phyloP scores from a whole-genome alignment of 805 yeast genomes.

The Sporopachydermia quercuum region DNA sequence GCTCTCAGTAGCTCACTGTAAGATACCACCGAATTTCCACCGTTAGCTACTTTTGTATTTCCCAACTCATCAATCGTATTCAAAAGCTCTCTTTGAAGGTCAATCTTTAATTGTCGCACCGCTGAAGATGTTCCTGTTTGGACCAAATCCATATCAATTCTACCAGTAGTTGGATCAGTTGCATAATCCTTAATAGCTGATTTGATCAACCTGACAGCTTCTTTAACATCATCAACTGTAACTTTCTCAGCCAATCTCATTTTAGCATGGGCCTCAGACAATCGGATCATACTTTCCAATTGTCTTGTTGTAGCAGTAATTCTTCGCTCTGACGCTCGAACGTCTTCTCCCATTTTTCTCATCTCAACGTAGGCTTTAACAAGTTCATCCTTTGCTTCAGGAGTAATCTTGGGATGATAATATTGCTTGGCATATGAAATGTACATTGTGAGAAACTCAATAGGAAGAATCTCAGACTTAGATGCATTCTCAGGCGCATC shows the following conservation, averaged over 20 bases:
- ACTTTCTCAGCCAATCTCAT: constrained; percentile 71
- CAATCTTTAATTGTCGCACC: constrained; percentile 66
- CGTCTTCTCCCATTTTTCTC: constrained; percentile 90
- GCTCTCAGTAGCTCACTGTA: constrained; percentile 43
- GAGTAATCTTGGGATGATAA: constrained; percentile 64
- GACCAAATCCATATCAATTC: constrained; percentile 92
- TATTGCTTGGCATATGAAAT: constrained; percentile 91
- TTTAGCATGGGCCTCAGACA: constrained; percentile 94
- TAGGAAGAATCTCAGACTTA: constrained; percentile 55
- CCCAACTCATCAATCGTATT: constrained; percentile 27
- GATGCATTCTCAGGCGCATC: constrained; percentile 69
- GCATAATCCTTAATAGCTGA: constrained; percentile 97
- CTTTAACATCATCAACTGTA: constrained; percentile 69
- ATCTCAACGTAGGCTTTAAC: constrained; percentile 83
- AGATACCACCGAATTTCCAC: constrained; percentile 32
- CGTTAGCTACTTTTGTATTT: not conserved
- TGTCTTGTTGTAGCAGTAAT: constrained; percentile 98
- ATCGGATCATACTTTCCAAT: constrained; percentile 86
- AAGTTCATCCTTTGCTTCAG: constrained; percentile 68
- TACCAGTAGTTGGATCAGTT: constrained; percentile 92
- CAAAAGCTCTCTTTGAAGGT: constrained; percentile 47
- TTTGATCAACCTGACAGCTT: constrained; percentile 84
- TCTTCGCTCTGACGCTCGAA: constrained; percentile 71
- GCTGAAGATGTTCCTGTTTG: constrained; percentile 91
- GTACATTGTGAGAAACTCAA: constrained; percentile 76